Base-by-base conservation (phyloP, 2,329 filamentous ascomycete species). In the Microascus cirrosus region DNA sequence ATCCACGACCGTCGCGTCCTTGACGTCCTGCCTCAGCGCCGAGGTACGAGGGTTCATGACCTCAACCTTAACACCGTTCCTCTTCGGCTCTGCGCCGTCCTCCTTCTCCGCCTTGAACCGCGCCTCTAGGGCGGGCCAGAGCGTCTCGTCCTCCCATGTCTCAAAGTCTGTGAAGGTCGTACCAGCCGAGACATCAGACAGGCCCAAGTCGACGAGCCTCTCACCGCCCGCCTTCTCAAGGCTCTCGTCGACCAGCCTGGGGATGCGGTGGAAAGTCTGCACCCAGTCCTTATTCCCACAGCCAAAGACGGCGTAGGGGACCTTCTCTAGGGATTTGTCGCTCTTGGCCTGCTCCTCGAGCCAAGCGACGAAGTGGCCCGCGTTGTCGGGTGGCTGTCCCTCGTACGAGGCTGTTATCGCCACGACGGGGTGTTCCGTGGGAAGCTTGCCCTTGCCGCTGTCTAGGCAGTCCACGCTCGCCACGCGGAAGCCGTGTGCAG, bases 331-430 rank as follows among this genome's bases (percentile, higher is more conserved):
- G 65, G 84, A 90, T 1, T 78, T 73, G 0, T 85, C 78, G 8
- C 76, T 78, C 8, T 87, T 66, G 55, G 78, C 73, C 3, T 77
- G 71, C 10, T 71, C 75, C 62, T 83, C 75, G 6, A 90, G 68
- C 87, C 87, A 91, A 20, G 77, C 72, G 25, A 85, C 78, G 63
- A 91, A 91, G 54, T 82, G 77, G 0, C 73, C 77, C 0, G 87
- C 88, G 61, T 92, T 90, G 60, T 89, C 85, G 0, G 87, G 82
- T 0, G 88, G 85, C 58, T 88, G 77, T 0, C 88, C 88, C 64
- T 92, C 87, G 63, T 91, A 92, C 1, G 83, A 85, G 0, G 87
- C 80, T 0, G 84, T 84, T 61, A 92, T 77, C 54, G 91, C 77
- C 25, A 89, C 72, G 0, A 87, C 76, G 0, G 87, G 86, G 7